Conservation (phyloP, 768 basidiomycete genomes). For the Pleurotus platypus region DNA sequence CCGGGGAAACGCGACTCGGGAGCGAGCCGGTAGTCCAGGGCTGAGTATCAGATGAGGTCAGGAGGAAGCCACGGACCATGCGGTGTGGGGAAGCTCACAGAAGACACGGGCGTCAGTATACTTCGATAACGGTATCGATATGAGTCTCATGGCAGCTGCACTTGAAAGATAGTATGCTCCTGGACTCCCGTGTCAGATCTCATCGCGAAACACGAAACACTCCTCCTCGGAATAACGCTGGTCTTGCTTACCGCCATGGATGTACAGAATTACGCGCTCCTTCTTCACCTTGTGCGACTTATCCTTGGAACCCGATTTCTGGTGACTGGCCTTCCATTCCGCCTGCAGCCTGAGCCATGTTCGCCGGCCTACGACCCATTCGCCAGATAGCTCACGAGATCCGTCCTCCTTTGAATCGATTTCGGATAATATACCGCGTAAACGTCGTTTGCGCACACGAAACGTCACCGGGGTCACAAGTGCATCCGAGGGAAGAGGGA, state of each 20-base stretch:
- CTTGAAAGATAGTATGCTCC: conserved; percentile 93
- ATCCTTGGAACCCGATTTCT: conserved; percentile 15
- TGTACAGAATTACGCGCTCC: conserved; percentile 85
- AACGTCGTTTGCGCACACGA: conserved; percentile 62
- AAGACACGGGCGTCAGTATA: conserved; percentile 88
- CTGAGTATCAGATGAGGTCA: conserved; percentile 33
- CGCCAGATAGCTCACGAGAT: conserved; percentile 78
- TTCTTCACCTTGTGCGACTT: conserved; percentile 26
- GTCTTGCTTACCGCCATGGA: conserved; percentile 76
- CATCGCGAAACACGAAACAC: not conserved
- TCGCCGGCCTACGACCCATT: conserved; percentile 95
- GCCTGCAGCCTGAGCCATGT: conserved; percentile 85
- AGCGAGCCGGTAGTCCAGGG: conserved; percentile 92
- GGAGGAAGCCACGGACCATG: not conserved
- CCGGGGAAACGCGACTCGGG: conserved; percentile 95
- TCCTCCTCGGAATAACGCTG: not conserved
- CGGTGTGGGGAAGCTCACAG: conserved; percentile 26
- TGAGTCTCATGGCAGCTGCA: conserved; percentile 83
- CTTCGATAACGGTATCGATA: conserved; percentile 90
- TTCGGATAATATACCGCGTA: conserved; percentile 77
- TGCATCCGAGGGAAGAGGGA: conserved; percentile 88
- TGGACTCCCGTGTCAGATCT: conserved; percentile 19
- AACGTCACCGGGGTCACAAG: conserved; percentile 95
- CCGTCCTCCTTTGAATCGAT: conserved; percentile 78
- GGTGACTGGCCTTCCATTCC: conserved; percentile 63